Conservation (phyloP, 306 rosid species). For the Purshia tridentata region DNA sequence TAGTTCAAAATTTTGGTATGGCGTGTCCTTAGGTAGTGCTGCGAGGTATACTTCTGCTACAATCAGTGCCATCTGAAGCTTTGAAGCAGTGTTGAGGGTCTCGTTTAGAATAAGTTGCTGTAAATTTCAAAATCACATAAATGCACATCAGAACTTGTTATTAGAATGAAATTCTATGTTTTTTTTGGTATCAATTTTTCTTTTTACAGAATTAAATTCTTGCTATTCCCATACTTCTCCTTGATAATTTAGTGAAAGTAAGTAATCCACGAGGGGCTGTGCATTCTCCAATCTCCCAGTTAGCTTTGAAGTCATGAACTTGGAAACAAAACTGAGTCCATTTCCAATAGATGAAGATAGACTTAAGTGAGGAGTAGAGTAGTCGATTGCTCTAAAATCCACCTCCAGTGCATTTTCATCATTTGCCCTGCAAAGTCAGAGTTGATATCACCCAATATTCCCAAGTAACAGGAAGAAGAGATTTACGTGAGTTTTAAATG, state of each 20-base stretch:
- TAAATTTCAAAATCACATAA: constrained; percentile 15
- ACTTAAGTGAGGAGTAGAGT: constrained; percentile 54
- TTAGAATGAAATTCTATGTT: constrained; percentile 7
- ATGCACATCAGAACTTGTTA: not conserved
- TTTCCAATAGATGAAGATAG: constrained; percentile 85
- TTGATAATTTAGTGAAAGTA: constrained; percentile 48
- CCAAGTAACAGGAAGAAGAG: too few species aligned
- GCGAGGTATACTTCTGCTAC: constrained; percentile 65
- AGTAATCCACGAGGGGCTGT: constrained; percentile 83
- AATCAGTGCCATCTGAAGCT: constrained; percentile 69
- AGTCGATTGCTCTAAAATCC: constrained; percentile 76
- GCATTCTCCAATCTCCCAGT: constrained; percentile 51
- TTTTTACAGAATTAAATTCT: not conserved
- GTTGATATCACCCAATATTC: not conserved
- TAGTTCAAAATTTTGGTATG: constrained; percentile 57
- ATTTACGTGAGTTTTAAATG: too few species aligned
- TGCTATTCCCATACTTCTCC: constrained; percentile 61
- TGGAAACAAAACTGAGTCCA: constrained; percentile 57
- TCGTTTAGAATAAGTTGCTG: constrained; percentile 77
- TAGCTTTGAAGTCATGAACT: constrained; percentile 54
- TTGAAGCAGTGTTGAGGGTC: constrained; percentile 50
- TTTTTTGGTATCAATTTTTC: constrained; percentile 7
- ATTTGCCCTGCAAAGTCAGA: constrained; percentile 54
- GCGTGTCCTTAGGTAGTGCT: constrained; percentile 46
- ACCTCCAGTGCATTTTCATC: constrained; percentile 84